Conservation (phyloP, 805 yeast species). For the Pichia californica region DNA sequence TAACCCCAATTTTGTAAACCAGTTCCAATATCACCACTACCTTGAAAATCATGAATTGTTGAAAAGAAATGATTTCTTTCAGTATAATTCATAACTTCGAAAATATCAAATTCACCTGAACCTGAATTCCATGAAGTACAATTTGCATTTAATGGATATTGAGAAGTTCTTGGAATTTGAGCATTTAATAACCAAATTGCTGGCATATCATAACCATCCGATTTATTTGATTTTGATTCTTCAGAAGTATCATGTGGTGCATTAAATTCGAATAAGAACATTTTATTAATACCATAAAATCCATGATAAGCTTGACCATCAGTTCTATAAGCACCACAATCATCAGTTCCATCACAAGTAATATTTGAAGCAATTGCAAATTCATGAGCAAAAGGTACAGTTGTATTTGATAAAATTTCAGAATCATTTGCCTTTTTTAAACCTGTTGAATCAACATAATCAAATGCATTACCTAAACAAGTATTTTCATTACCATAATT, state of each 20-base stretch:
- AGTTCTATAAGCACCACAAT: constrained; percentile 71
- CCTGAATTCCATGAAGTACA: constrained; percentile 77
- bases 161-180: constrained; percentile 66
- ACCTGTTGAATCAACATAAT: constrained; percentile 59
- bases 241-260: constrained; percentile 50
- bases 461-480: constrained; percentile 64
- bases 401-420: constrained; percentile 42
- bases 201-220: constrained; percentile 52
- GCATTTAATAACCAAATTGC: constrained; percentile 72
- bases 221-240: constrained; percentile 27
- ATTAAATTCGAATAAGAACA: constrained; percentile 65
- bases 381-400: constrained; percentile 53
- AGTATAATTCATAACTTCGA: constrained; percentile 65
- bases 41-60: constrained; percentile 73
- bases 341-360: constrained; percentile 54
- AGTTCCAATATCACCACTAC: constrained; percentile 51
- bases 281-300: constrained; percentile 56
- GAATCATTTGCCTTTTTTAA: constrained; percentile 36
- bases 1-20: constrained; percentile 57
- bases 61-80: constrained; percentile 50
- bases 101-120: constrained; percentile 74
- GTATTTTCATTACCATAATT: constrained; percentile 53
- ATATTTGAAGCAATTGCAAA: constrained; percentile 53
- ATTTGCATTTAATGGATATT: constrained; percentile 52
- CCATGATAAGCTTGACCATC: constrained; percentile 75